Evolutionary conservation across 805 yeast species (phyloP).

Genomic region (Millerozyma miso): DNA sequence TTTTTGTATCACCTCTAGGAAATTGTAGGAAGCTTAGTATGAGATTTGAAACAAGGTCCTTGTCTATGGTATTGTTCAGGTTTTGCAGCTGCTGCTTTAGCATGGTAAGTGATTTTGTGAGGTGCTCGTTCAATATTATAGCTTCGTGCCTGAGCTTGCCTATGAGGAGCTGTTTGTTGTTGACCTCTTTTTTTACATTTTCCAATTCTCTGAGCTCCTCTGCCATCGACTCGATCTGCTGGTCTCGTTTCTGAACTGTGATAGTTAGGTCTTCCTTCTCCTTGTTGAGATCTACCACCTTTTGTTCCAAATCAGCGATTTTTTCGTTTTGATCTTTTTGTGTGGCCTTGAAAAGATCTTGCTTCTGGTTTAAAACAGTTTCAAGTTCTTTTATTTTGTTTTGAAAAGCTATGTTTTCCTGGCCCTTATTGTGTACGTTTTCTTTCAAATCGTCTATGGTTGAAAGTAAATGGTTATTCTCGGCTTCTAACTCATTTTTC

Average conservation of each 20-base stretch:
- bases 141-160: conserved; percentile 95
- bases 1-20: conserved; percentile 91
- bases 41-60: conserved; percentile 82
- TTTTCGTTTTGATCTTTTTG: conserved; percentile 2
- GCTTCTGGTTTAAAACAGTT: conserved; percentile 6
- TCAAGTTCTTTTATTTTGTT: conserved; percentile 8
- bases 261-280: conserved; percentile 5
- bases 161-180: conserved; percentile 63
- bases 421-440: conserved; percentile 22
- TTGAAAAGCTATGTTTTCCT: conserved; percentile 12
- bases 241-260: conserved; percentile 7
- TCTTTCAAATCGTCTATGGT: conserved; percentile 44
- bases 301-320: conserved; percentile 2
- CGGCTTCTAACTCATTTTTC: conserved; percentile 34
- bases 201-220: conserved; percentile 13
- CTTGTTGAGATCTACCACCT: conserved; percentile 1
- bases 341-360: conserved; percentile 1
- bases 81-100: conserved; percentile 68
- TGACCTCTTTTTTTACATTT: conserved; percentile 50
- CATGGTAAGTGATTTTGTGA: conserved; percentile 87
- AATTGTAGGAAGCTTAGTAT: conserved; percentile 78
- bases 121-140: conserved; percentile 86
- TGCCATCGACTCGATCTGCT: conserved; percentile 3
- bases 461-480: conserved; percentile 37
- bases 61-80: conserved; percentile 69